These are phyloP conservation scores for Clavariopsis aquatica DNA, from an alignment of 495 filamentous ascomycete species.

Conservation along the genomic window DNA sequence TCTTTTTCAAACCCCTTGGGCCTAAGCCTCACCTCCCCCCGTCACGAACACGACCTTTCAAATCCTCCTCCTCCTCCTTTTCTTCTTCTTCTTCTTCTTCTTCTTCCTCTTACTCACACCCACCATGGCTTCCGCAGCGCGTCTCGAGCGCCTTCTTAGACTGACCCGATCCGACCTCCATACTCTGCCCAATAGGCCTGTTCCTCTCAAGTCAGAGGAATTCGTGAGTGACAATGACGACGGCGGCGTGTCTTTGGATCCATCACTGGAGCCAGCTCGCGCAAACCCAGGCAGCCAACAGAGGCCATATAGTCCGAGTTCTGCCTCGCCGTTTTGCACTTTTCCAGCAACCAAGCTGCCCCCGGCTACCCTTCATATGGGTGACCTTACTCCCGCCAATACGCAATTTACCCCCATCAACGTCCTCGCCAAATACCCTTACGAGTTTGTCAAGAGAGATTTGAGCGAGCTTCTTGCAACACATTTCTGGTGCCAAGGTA, in stretches of 20 bases:
- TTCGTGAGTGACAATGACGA: conserved; percentile 15
- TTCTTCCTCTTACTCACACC: too few relatives aligned
- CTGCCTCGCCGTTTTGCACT: conserved; percentile 1
- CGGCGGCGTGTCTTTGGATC: conserved; percentile 21
- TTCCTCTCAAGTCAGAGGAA: not conserved
- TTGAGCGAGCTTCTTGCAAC: conserved; percentile 53
- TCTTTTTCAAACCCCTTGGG: not conserved
- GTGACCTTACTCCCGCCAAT: conserved; percentile 18
- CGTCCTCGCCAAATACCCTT: conserved; percentile 60
- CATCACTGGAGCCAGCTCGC: not conserved
- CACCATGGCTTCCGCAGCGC: conserved; percentile 15
- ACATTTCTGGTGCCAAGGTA: conserved; percentile 40
- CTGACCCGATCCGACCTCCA: conserved; percentile 22
- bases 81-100: too few relatives aligned
- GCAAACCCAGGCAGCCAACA: conserved; percentile 1
- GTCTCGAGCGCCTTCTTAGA: conserved; percentile 17
- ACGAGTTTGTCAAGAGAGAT: conserved; percentile 55
- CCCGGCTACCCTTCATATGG: conserved; percentile 12
- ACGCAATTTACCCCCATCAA: conserved; percentile 60
- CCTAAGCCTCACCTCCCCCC: not conserved
- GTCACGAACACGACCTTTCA: not conserved
- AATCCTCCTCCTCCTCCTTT: too few relatives aligned
- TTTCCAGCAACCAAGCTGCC: conserved; percentile 9
- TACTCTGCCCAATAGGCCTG: conserved; percentile 17
- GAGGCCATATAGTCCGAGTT: conserved; percentile 19